Conservation (phyloP, 495 filamentous ascomycete species). For the Daldinia vernicosa region DNA sequence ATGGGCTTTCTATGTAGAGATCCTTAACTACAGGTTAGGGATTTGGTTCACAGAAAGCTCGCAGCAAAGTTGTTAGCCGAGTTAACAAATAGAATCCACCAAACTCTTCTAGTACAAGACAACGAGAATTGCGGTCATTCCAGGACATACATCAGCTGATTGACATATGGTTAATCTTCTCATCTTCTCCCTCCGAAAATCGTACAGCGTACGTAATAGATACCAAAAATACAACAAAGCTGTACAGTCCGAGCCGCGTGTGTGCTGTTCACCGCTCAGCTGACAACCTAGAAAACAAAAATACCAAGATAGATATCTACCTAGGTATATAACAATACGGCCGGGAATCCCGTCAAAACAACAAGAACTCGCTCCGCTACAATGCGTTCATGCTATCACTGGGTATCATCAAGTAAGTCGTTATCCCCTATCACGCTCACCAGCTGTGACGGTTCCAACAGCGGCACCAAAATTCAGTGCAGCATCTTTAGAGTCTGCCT, state of each 20-base stretch:
- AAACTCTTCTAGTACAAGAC: neutral
- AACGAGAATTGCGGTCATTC: neutral
- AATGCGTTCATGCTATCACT: conserved; percentile 20
- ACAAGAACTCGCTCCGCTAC: conserved; percentile 20
- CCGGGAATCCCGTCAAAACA: neutral
- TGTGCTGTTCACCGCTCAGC: neutral
- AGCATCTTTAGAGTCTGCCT: conserved; percentile 39
- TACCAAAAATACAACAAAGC: conserved; percentile 22
- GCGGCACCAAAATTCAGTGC: neutral
- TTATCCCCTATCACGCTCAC: conserved; percentile 9
- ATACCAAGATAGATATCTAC: neutral
- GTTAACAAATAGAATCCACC: neutral
- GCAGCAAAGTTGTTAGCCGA: neutral
- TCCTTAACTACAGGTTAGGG: neutral
- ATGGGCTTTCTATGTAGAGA: too few species aligned
- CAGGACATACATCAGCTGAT: conserved; percentile 9
- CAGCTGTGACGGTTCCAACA: neutral
- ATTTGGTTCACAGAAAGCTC: neutral
- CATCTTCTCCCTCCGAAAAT: conserved; percentile 1
- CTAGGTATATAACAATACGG: conserved; percentile 17
- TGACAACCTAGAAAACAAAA: conserved; percentile 13
- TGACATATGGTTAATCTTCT: conserved; percentile 11
- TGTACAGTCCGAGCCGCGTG: neutral
- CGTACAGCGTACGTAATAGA: conserved; percentile 6
- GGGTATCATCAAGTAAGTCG: conserved; percentile 22